phyloP scores from a whole-genome alignment of 129 eudicot genomes.

The Glebionis coronaria region DNA sequence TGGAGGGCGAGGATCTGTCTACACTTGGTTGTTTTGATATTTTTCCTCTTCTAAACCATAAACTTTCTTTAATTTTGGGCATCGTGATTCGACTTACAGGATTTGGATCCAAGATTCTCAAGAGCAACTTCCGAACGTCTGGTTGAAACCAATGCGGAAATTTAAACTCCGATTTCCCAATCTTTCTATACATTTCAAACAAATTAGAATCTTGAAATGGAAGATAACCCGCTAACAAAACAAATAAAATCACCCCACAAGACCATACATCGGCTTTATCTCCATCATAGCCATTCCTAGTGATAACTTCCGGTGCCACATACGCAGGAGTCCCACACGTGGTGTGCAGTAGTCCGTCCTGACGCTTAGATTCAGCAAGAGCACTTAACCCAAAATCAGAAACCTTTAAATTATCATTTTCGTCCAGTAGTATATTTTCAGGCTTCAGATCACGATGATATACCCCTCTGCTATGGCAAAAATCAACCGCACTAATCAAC shows the following conservation, averaged over 20 bases:
- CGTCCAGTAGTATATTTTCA: constrained; percentile 79
- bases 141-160: constrained; percentile 65
- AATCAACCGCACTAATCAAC: constrained; percentile 69
- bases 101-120: constrained; percentile 68
- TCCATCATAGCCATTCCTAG: constrained; percentile 64
- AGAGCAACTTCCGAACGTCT: constrained; percentile 51
- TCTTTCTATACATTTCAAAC: constrained; percentile 89
- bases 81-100: constrained; percentile 65
- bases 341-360: constrained; percentile 86
- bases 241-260: constrained; percentile 74
- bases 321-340: constrained; percentile 96
- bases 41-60: constrained; percentile 57
- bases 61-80: constrained; percentile 45
- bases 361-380: constrained; percentile 60
- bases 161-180: constrained; percentile 65
- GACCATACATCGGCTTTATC: constrained; percentile 77
- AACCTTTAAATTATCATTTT: constrained; percentile 70
- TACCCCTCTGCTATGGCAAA: constrained; percentile 90
- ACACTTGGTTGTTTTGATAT: constrained; percentile 15
- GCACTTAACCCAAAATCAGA: constrained; percentile 96
- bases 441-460: constrained; percentile 90
- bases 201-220: constrained; percentile 88
- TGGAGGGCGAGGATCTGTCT: constrained; percentile 1
- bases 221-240: constrained; percentile 80
- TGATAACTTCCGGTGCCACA: constrained; percentile 78